These are phyloP conservation scores for Exophiala phaeomuriformis DNA, from an alignment of 2,329 filamentous ascomycete species.

Conservation along the genomic window DNA sequence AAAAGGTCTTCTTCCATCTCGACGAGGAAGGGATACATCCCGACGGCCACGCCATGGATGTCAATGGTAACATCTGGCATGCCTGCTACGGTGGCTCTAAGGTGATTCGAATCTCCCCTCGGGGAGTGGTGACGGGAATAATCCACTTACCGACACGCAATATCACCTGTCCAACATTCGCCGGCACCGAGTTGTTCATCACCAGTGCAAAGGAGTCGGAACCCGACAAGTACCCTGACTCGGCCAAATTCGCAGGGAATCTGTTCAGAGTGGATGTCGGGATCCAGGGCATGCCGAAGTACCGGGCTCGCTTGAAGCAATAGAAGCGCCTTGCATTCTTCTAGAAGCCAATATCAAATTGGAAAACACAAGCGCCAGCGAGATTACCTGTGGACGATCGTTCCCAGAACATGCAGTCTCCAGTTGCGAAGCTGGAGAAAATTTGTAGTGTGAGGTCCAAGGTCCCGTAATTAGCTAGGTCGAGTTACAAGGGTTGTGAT, in stretches of 20 bases:
- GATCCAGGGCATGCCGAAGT: slow-evolving; percentile 50
- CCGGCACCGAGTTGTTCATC: slow-evolving; percentile 66
- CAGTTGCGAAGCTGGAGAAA: too few relatives aligned
- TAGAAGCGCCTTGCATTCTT: slow-evolving; percentile 8
- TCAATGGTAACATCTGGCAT: slow-evolving; percentile 80
- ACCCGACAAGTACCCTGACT: slow-evolving; percentile 55
- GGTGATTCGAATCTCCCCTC: slow-evolving; percentile 65
- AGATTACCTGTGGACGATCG: slow-evolving; percentile 1
- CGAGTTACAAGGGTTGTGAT: not conserved
- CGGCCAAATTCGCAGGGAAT: slow-evolving; percentile 59
- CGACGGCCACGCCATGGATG: slow-evolving; percentile 79
- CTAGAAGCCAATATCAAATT: slow-evolving; percentile 5
- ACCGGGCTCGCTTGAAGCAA: slow-evolving; percentile 53
- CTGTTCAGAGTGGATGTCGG: slow-evolving; percentile 43
- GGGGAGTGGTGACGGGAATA: slow-evolving; percentile 65
- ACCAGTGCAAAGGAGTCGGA: slow-evolving; percentile 67
- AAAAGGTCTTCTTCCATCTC: slow-evolving; percentile 66
- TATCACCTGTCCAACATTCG: slow-evolving; percentile 74
- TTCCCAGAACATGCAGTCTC: too few relatives aligned
- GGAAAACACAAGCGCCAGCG: not conserved
- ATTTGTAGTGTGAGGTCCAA: too few relatives aligned
- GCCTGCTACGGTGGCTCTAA: slow-evolving; percentile 72
- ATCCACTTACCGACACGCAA: slow-evolving; percentile 69
- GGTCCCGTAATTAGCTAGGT: not conserved
- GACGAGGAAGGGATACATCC: slow-evolving; percentile 56